Percentiles rank a stretch among this genome's conserved stretches.
phyloP scores from a whole-genome alignment of 345 rosid genomes.

The Bretschneidera sinensis region DNA sequence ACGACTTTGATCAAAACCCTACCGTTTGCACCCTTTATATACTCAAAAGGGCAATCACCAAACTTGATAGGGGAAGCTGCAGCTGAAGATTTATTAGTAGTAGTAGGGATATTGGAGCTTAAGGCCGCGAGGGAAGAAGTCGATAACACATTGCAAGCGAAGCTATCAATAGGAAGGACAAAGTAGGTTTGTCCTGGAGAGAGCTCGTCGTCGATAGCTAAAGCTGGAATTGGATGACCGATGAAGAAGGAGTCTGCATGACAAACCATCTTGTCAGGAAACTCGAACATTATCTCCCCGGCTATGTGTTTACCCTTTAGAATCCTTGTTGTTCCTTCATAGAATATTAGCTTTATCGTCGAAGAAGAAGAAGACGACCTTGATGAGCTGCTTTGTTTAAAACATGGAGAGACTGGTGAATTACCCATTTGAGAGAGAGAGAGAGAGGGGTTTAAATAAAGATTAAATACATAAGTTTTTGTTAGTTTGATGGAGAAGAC shows the following conservation, averaged over 20 bases:
- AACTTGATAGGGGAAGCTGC: conserved; percentile 34
- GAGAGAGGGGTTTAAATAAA: too few relatives aligned
- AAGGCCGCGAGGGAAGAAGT: conserved; percentile 59
- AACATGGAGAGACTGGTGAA: conserved; percentile 21
- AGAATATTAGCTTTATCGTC: conserved; percentile 65
- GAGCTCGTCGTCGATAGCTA: conserved; percentile 66
- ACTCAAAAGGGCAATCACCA: conserved; percentile 49
- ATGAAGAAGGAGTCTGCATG: conserved; percentile 91
- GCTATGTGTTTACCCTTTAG: conserved; percentile 60
- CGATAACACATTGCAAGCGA: conserved; percentile 42
- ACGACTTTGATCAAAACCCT: conserved; percentile 49
- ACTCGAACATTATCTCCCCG: conserved; percentile 90
- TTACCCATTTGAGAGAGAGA: conserved; percentile 50
- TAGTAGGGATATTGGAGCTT: conserved; percentile 36
- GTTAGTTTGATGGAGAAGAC: too few relatives aligned
- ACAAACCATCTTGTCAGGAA: conserved; percentile 72
- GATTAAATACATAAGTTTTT: too few relatives aligned
- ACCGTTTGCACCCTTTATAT: conserved; percentile 40
- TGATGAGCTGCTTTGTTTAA: conserved; percentile 9
- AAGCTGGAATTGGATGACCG: conserved; percentile 65
- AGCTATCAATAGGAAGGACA: conserved; percentile 68
- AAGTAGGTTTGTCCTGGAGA: conserved; percentile 69
- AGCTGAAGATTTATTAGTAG: too few relatives aligned
- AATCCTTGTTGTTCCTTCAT: conserved; percentile 48
- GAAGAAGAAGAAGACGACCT: conserved; percentile 19